Conservation (phyloP, 441 rosid genomes). For the Gossypium lobatum region DNA sequence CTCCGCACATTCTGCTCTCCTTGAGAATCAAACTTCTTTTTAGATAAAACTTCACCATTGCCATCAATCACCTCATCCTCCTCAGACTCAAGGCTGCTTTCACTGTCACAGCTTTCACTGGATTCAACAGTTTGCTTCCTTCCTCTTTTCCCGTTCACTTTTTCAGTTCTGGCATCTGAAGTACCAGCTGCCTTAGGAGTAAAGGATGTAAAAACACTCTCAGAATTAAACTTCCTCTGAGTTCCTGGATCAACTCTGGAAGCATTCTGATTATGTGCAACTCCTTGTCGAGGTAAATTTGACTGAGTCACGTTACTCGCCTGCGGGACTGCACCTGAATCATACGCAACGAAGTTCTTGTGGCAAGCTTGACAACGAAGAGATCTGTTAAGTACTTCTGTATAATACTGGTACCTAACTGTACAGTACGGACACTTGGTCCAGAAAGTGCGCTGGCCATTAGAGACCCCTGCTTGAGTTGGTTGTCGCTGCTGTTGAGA, state of each 20-base stretch:
- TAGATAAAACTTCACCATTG: conserved; percentile 33
- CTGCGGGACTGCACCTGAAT: conserved; percentile 29
- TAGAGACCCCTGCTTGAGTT: conserved; percentile 29
- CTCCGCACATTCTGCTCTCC: conserved; percentile 49
- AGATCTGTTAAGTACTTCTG: conserved; percentile 30
- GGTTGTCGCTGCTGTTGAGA: conserved; percentile 31
- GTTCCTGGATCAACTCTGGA: conserved; percentile 33
- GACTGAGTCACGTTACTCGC: conserved; percentile 30
- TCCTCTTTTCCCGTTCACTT: conserved; percentile 38
- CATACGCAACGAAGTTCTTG: conserved; percentile 49
- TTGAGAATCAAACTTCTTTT: conserved; percentile 20
- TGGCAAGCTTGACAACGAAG: conserved; percentile 48
- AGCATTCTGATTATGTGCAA: conserved; percentile 34
- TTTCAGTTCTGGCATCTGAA: conserved; percentile 30
- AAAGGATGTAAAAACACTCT: conserved; percentile 25
- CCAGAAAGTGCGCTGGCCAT: conserved; percentile 48
- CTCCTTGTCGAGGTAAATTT: conserved; percentile 33
- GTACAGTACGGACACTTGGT: conserved; percentile 64
- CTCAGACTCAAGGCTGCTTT: conserved; percentile 44
- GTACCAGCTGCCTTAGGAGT: conserved; percentile 25
- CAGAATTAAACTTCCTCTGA: conserved; percentile 28
- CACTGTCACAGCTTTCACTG: conserved; percentile 55
- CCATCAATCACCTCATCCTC: conserved; percentile 29
- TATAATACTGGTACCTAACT: conserved; percentile 38
- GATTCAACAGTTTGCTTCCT: conserved; percentile 46